Evolutionary conservation across 2,329 filamentous ascomycete species (phyloP), one percentile per base, ranked within the genome.

Genomic region (Claviceps sp.): DNA sequence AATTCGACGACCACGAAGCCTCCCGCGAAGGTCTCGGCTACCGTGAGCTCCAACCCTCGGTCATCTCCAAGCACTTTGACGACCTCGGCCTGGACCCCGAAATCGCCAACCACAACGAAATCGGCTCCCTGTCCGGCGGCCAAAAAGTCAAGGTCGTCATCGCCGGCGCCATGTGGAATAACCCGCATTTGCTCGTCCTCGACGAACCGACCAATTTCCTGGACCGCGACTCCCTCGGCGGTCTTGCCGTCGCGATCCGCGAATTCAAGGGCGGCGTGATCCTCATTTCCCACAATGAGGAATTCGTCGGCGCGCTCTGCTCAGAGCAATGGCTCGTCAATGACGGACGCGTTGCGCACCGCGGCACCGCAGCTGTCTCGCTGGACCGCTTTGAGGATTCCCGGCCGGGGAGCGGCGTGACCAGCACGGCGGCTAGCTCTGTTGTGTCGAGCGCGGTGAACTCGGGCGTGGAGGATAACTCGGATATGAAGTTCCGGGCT

Each of bases 131-230:
- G 13, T 96, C 90, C 10, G 93, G 93, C 70, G 93, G 93, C 14
- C 93, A 98, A 68, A 97, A 97, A 72, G 93, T 98, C 73, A 98
- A 98, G 79, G 93, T 98, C 47, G 93, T 98, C 57, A 82, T 98
- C 60, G 93, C 89, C 3, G 88, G 88, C 63, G 88, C 89, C 61
- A 94, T 95, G 89, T 95, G 90, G 90, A 96, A 97, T 74, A 97
- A 97, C 75, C 93, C 93, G 1, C 93, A 98, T 74, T 73, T 98
- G 63, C 81, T 98, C 56, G 93, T 98, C 48, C 84, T 98, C 24
- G 93, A 98, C 78, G 91, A 98, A 73, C 93, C 93, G 54, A 97
- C 93, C 67, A 98, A 98, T 75, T 98, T 96, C 80, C 82, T 98
- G 75, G 93, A 98, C 66, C 89, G 93, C 61, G 93, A 98, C 72